A percentile compares a stretch with the other conserved stretches of the same genome.
Conservation (phyloP, 345 rosid species). For the Gossypium stocksii region DNA sequence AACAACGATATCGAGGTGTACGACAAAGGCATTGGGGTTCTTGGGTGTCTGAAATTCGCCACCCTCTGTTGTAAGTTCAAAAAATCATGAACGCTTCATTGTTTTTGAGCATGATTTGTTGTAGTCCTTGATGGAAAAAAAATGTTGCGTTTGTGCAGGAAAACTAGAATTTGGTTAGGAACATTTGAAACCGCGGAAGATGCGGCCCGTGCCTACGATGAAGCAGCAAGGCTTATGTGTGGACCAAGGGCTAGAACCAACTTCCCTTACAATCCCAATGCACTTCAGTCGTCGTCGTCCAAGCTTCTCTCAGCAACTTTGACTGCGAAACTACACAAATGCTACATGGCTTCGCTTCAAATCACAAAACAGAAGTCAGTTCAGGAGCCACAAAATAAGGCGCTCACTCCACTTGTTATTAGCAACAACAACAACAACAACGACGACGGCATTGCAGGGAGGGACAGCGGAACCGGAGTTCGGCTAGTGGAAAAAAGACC, state of each 20-base stretch:
- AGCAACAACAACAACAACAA: slow-evolving; percentile 15
- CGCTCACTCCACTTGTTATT: slow-evolving; percentile 22
- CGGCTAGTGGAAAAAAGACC: slow-evolving; percentile 28
- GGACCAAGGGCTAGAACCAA: slow-evolving; percentile 94
- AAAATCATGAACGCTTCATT: not conserved
- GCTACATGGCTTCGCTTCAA: slow-evolving; percentile 92
- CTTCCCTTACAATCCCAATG: slow-evolving; percentile 77
- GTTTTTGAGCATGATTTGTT: not conserved
- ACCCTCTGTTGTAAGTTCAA: slow-evolving; percentile 68
- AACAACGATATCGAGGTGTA: slow-evolving; percentile 94
- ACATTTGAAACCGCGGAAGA: slow-evolving; percentile 97
- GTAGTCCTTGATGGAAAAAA: not conserved
- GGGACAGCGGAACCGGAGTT: slow-evolving; percentile 21
- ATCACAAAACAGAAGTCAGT: slow-evolving; percentile 53
- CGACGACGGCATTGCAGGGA: slow-evolving; percentile 21
- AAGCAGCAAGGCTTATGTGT: slow-evolving; percentile 97
- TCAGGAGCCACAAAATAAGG: slow-evolving; percentile 23
- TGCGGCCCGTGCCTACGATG: slow-evolving; percentile 93
- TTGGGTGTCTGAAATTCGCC: slow-evolving; percentile 99
- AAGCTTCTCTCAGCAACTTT: slow-evolving; percentile 89
- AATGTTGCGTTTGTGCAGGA: slow-evolving; percentile 49
- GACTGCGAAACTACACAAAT: slow-evolving; percentile 82
- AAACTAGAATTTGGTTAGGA: slow-evolving; percentile 96
- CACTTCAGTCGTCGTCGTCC: slow-evolving; percentile 61
- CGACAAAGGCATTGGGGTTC: slow-evolving; percentile 99